A percentile compares a stretch with the other conserved stretches of the same genome.
Evolutionary conservation across 2,329 filamentous ascomycete genomes (phyloP).

Genomic region (Ceratocystis ficicola): DNA sequence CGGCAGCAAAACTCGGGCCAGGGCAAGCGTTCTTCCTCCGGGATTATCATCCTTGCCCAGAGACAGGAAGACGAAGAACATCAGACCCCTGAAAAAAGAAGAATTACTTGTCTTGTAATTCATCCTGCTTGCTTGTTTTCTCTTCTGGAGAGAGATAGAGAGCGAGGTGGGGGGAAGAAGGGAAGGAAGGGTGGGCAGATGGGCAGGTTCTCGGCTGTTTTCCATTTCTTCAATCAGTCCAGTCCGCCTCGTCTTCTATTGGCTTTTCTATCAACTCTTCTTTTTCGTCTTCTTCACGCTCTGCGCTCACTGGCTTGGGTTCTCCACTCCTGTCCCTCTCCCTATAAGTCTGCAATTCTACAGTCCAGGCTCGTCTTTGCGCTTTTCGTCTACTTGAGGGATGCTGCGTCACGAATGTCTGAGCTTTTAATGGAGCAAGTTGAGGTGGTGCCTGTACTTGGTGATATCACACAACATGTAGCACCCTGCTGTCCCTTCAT

Average conservation of each 20-base stretch:
- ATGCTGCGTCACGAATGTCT: neutral
- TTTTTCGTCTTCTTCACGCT: slow-evolving; percentile 15
- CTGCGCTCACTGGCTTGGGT: no score
- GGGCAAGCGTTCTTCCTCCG: neutral
- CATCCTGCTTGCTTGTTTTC: neutral
- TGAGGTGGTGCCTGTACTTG: neutral
- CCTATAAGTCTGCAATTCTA: no score
- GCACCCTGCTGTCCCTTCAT: neutral
- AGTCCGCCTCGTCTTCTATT: neutral
- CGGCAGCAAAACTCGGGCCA: neutral
- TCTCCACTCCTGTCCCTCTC: no score
- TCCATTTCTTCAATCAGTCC: slow-evolving; percentile 6
- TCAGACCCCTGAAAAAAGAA: slow-evolving; percentile 6
- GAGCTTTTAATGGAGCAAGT: slow-evolving; percentile 1
- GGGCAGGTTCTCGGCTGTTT: neutral
- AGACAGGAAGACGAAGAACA: neutral
- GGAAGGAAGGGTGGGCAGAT: neutral
- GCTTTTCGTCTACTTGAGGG: slow-evolving; percentile 15
- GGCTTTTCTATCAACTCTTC: slow-evolving; percentile 1
- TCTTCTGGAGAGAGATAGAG: neutral
- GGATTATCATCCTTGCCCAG: neutral
- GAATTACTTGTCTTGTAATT: neutral
- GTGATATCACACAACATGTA: neutral
- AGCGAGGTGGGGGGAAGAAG: neutral
- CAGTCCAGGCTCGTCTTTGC: no score